Evolutionary conservation across 2,329 filamentous ascomycete genomes (phyloP).

Genomic region (Xylaria sp.): DNA sequence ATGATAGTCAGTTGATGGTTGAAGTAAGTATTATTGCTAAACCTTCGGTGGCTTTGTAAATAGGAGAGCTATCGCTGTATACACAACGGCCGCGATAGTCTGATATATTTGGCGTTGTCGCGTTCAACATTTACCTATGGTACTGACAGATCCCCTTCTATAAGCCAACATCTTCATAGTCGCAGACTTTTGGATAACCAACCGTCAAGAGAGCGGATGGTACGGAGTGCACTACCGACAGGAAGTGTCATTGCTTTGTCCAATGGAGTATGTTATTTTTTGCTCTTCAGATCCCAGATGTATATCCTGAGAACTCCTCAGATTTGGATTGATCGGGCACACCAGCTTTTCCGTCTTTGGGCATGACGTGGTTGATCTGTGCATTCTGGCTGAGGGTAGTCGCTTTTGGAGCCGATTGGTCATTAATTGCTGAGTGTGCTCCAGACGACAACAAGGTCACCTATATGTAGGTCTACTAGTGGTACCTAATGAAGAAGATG

Average conservation of each 20-base stretch:
- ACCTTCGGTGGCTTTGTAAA: background rate
- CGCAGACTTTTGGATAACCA: constrained; percentile 2
- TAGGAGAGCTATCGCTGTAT: background rate
- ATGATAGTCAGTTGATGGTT: background rate
- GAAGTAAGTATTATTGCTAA: constrained; percentile 5
- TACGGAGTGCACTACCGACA: background rate
- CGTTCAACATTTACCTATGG: constrained; percentile 5
- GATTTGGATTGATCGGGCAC: background rate
- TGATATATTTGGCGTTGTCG: constrained; percentile 5
- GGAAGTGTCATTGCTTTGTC: constrained; percentile 4
- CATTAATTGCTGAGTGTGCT: background rate
- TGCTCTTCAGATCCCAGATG: background rate
- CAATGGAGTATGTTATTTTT: constrained; percentile 5
- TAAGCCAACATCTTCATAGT: background rate
- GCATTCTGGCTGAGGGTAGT: background rate
- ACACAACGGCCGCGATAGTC: background rate
- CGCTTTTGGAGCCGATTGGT: constrained; percentile 22
- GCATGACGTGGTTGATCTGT: constrained; percentile 2
- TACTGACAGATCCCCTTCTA: background rate
- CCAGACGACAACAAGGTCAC: background rate
- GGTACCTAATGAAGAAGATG: background rate
- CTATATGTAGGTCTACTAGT: background rate
- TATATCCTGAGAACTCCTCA: background rate
- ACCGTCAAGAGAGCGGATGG: constrained; percentile 1
- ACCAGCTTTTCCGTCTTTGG: background rate